Evolutionary conservation across 768 basidiomycete species (phyloP), one percentile per base, ranked within the genome.

Genomic region (Pleurotus tuoliensis): DNA sequence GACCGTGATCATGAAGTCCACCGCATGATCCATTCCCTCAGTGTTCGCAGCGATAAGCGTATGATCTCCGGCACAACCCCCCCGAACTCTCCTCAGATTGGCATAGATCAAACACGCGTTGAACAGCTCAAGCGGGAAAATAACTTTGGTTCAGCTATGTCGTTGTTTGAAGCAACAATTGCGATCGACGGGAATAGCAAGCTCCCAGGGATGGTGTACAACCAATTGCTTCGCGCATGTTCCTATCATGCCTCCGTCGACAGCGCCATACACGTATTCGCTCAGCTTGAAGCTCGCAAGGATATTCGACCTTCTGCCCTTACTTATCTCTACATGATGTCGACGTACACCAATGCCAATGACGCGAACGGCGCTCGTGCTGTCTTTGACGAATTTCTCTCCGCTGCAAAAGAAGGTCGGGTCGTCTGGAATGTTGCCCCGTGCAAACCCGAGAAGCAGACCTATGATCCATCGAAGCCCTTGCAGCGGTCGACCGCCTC

Each of bases 121-220:
- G 69, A 68, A 0, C 58, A 68, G 1, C 77, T 92, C 20, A 71
- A 72, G 18, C 62, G 74, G 25, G 93, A 95, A 66, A 81, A 83
- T 63, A 92, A 89, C 59, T 86, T 93, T 58, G 65, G 73, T 0
- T 79, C 83, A 0, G 92, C 92, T 0, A 73, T 93, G 72, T 78
- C 82, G 13, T 71, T 95, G 13, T 94, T 94, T 68, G 78, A 87
- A 22, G 77, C 83, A 0, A 77, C 84, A 15, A 71, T 77, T 25
- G 66, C 76, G 6, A 67, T 76, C 7, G 58, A 65, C 13, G 69
- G 71, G 18, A 64, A 66, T 43, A 44, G 61, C 5, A 60, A 65
- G 3, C 65, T 84, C 45, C 70, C 73, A 0, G 37, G 69, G 3
- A 46, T 49, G 13, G 64, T 81, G 2, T 92, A 84, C 67, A 67